Evolutionary conservation across 1,284 basidiomycete species (phyloP), one percentile per base, ranked within the genome.

Genomic region (Papiliotrema laurentii): DNA sequence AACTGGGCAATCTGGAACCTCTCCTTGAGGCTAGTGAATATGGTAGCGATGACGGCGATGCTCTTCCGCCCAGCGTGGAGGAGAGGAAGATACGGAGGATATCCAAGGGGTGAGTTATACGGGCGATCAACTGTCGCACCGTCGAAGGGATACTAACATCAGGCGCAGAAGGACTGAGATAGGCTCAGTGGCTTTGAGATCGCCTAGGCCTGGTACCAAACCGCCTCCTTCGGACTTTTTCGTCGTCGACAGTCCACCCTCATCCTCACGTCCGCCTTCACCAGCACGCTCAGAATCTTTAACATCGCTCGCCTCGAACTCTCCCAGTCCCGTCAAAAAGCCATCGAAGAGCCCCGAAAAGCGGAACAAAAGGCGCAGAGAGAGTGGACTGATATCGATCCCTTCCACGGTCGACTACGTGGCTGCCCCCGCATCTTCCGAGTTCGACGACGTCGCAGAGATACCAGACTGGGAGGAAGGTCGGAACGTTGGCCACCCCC

Each of bases 311-410:
- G 36, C 50, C 39, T n/a, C 38, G 25, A 18, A 18, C 35, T 38
- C 35, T 5, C 45, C 45, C 18, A 46, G 36, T 30, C 24, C 34
- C n/a, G n/a, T n/a, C 14, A 26, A 13, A 5, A 46, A 39, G 25
- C 18, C 21, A 4, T 14, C 35, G 21, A n/a, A 37, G 41, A 41
- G 37, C 41, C 9, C 43, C 47, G 13, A 24, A 21, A 16, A 25
- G 36, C 6, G 38, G n/a, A 48, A 43, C 38, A 53, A 46, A 39
- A 42, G 51, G 34, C 34, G 61, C 38, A 48, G 61, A 18, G 60
- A 66, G 40, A 61, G 63, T 33, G 60, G 59, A 1, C 48, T 63
- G 18, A 39, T 59, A 6, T 16, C n/a, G n/a, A n/a, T n/a, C n/a
- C n/a, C n/a, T 50, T 2, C 51, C 58, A 7, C 22, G 26, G 18